Conservation (phyloP, 2,329 filamentous ascomycete species). For the Teratosphaeria viscida region DNA sequence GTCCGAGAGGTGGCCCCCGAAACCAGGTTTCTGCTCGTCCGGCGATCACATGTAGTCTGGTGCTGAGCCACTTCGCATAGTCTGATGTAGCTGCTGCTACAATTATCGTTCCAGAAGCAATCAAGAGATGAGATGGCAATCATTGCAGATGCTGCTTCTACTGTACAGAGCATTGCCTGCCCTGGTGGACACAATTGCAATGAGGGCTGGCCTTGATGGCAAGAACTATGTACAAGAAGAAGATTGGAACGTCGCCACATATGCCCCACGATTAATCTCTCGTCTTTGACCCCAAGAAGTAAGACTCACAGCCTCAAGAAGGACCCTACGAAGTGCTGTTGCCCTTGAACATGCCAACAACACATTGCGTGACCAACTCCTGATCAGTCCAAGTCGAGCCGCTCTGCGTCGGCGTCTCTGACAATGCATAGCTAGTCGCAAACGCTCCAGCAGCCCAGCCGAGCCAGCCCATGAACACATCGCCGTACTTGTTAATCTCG, state of each 20-base stretch:
- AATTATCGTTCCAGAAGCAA: too few species aligned
- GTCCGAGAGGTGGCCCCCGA: too few species aligned
- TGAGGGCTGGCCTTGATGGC: not conserved
- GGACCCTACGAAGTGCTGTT: not conserved
- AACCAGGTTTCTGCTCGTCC: too few species aligned
- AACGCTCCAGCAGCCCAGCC: slow-evolving; percentile 26
- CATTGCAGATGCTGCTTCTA: too few species aligned
- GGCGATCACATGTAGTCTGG: too few species aligned
- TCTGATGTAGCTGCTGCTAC: too few species aligned
- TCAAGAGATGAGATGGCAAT: not conserved
- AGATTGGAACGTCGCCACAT: not conserved
- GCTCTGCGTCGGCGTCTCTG: slow-evolving; percentile 16
- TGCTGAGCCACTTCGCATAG: too few species aligned
- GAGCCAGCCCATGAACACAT: slow-evolving; percentile 25
- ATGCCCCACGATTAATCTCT: not conserved
- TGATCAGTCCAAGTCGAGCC: slow-evolving; percentile 11
- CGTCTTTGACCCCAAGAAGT: not conserved
- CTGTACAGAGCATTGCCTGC: too few species aligned
- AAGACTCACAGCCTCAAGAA: not conserved
- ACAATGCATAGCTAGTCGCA: slow-evolving; percentile 18
- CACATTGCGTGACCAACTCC: slow-evolving; percentile 15
- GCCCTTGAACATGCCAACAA: slow-evolving; percentile 14
- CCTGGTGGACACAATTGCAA: not conserved
- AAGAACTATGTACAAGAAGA: not conserved
- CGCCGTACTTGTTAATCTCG: slow-evolving; percentile 18